phyloP scores from a whole-genome alignment of 257 asterid genomes.

The Lavandula angustifolia region DNA sequence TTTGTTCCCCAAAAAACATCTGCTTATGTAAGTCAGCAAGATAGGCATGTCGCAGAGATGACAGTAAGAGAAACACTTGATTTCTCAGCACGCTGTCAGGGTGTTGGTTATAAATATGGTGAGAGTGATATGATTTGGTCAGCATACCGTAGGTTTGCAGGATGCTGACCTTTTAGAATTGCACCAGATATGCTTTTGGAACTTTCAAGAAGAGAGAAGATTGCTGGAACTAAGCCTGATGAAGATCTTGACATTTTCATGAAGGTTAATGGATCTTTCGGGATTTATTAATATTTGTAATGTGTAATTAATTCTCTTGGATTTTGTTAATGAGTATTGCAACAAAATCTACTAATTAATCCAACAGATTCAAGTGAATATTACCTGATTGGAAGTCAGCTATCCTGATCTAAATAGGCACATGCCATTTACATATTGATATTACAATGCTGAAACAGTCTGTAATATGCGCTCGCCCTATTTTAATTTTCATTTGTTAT shows the following conservation, averaged over 20 bases:
- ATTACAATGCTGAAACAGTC: not conserved
- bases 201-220: conserved; percentile 86
- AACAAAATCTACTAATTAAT: not conserved
- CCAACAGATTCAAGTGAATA: not conserved
- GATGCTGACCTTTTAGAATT: conserved; percentile 41
- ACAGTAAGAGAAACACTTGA: conserved; percentile 92
- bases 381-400: conserved; percentile 2
- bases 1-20: conserved; percentile 91
- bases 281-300: conserved; percentile 7
- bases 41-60: conserved; percentile 91
- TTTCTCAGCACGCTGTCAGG: conserved; percentile 87
- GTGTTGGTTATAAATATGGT: conserved; percentile 93
- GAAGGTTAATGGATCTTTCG: conserved; percentile 54
- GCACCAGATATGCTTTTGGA: conserved; percentile 91
- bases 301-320: conserved; percentile 14
- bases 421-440: too few species aligned
- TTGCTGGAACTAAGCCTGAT: conserved; percentile 82
- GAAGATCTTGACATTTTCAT: conserved; percentile 94
- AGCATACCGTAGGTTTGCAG: conserved; percentile 29
- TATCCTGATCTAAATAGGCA: not conserved
- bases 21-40: conserved; percentile 85
- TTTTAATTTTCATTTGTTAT: not conserved
- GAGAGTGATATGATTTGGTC: conserved; percentile 31
- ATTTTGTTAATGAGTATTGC: not conserved
- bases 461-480: not conserved